Base-by-base conservation (phyloP, 441 rosid genomes). In the Hypseocharis bilobata region DNA sequence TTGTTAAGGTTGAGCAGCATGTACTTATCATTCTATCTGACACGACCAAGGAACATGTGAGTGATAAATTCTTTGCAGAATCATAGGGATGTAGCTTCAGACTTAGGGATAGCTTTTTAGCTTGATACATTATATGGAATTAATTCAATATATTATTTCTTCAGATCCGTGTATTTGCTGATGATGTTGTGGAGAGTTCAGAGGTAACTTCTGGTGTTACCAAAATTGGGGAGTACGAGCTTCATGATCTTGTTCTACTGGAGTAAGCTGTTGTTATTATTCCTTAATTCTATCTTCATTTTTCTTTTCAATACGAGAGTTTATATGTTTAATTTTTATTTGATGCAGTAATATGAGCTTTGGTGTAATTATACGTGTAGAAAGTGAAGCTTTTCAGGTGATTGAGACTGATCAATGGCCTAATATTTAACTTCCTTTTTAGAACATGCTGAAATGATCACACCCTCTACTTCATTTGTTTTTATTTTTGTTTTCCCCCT, bases 351-450 rank as follows among this genome's bases (percentile, higher is more conserved):
- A 86, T 70, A 75, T 65, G 71, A 94, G 86, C 81, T 94, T 89
- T 72, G 99, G 99, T 60, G 88, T 94, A 52, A 86, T 91, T 45
- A 94, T 94, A 68, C 91, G 98, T 60, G 96, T 94, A 34, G 99
- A 94, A 81, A 91, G 84, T 70, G 99, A 94, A 84, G 98, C 89
- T 28, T 87, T 91, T 81, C 94, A 89, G 94, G 98, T 89, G 52
- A 67, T 62, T 68, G 23, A 22, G 63, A 25, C n/a, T n/a, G 28
- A 65, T 26, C 54, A 27, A 26, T 47, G 14, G 27, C 61, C 34
- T n/a, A 32, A 28, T 66, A 20, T 19, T 36, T 0, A 2, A 4
- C 1, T 13, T 7, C 7, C 10, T 16, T 17, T 16, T 64, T 42
- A 28, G 25, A 68, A n/a, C 3, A 13, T 67, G 11, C 25, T 51